These are phyloP conservation scores for Camelina neglecta DNA, from an alignment of 345 rosid species.

Conservation along the genomic window DNA sequence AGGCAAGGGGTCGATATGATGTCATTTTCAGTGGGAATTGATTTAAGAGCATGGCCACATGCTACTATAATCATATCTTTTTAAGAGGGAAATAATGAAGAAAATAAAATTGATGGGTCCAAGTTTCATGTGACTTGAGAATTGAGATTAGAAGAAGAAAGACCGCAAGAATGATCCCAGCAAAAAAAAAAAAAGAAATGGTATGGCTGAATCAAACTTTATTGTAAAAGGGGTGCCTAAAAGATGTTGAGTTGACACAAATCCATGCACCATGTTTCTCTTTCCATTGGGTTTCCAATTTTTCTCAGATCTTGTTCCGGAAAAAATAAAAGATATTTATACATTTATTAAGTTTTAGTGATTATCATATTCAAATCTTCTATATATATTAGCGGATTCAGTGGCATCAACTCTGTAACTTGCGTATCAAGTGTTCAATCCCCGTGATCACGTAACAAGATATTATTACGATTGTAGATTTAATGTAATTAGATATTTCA, in stretches of 20 bases:
- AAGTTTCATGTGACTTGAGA: slow-evolving; percentile 40
- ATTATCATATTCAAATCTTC: slow-evolving; percentile 8
- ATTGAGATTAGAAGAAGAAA: neutral
- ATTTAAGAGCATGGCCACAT: slow-evolving; percentile 41
- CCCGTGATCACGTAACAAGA: too few species aligned
- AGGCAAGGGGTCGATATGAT: slow-evolving; percentile 34
- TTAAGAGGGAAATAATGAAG: slow-evolving; percentile 30
- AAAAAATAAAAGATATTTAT: slow-evolving; percentile 1
- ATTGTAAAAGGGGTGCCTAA: slow-evolving; percentile 27
- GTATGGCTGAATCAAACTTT: slow-evolving; percentile 40
- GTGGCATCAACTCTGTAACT: too few species aligned
- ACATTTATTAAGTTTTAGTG: slow-evolving; percentile 2
- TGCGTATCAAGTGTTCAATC: too few species aligned
- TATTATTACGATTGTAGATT: too few species aligned
- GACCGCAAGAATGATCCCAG: neutral
- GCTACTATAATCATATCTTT: slow-evolving; percentile 30
- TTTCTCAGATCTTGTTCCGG: slow-evolving; percentile 31
- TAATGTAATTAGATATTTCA: too few species aligned
- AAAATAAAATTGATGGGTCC: slow-evolving; percentile 40
- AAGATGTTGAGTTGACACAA: slow-evolving; percentile 40
- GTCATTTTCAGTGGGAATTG: slow-evolving; percentile 45
- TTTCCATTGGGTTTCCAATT: slow-evolving; percentile 24
- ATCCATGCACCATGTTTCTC: slow-evolving; percentile 44
- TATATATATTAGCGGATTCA: neutral
- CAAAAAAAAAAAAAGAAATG: neutral